These are phyloP conservation scores for Fusarium veterinarium DNA, from an alignment of 2,329 filamentous ascomycete genomes.

Conservation along the genomic window DNA sequence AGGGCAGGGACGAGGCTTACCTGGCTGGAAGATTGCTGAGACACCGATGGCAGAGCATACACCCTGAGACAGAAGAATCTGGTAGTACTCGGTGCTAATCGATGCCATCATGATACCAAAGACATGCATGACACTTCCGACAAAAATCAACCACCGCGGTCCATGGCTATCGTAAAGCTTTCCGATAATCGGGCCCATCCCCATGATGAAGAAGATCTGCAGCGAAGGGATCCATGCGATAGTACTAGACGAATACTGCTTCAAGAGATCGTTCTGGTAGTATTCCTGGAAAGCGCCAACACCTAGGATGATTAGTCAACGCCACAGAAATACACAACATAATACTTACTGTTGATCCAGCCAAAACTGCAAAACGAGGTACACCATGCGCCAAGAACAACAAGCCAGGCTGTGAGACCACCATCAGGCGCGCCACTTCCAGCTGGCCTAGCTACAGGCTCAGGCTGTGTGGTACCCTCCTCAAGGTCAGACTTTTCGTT, in stretches of 20 bases:
- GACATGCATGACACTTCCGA: slow-evolving; percentile 66
- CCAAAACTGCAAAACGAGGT: slow-evolving; percentile 56
- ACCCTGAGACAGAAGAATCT: slow-evolving; percentile 55
- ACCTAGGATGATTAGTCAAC: slow-evolving; percentile 37
- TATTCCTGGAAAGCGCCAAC: slow-evolving; percentile 69
- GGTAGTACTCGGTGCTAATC: slow-evolving; percentile 56
- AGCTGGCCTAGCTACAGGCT: background rate
- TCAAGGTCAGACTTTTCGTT: slow-evolving; percentile 27
- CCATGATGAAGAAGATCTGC: slow-evolving; percentile 67
- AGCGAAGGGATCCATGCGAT: slow-evolving; percentile 73
- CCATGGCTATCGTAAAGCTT: slow-evolving; percentile 72
- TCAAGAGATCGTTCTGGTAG: slow-evolving; percentile 63
- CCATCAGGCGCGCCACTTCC: slow-evolving; percentile 23
- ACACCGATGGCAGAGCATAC: slow-evolving; percentile 53
- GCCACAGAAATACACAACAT: background rate
- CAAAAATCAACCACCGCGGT: slow-evolving; percentile 64
- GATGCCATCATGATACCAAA: slow-evolving; percentile 73
- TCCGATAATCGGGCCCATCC: slow-evolving; percentile 69
- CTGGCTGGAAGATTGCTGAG: slow-evolving; percentile 49
- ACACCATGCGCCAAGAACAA: slow-evolving; percentile 56
- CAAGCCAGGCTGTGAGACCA: slow-evolving; percentile 51
- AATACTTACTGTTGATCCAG: slow-evolving; percentile 58
- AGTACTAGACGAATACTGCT: slow-evolving; percentile 61
- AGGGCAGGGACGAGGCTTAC: background rate
- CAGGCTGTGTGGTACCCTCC: slow-evolving; percentile 10